A percentile compares a stretch with the other conserved stretches of the same genome.
phyloP scores from a whole-genome alignment of 805 yeast species.

The Blastobotrys mokoenaii region DNA sequence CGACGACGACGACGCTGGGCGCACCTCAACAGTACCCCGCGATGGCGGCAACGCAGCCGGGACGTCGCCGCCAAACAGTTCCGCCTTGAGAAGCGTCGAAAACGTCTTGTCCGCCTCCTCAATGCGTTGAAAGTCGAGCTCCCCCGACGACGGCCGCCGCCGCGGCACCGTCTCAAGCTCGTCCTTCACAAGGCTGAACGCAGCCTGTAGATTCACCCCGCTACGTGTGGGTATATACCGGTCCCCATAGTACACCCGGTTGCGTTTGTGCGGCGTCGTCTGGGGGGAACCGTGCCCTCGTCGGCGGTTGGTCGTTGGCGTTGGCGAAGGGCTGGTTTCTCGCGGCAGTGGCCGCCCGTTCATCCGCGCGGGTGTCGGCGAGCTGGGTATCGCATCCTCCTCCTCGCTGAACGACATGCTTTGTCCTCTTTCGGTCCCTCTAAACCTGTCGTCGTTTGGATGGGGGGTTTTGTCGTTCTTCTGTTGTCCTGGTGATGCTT shows the following conservation, averaged over 20 bases:
- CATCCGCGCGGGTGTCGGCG: constrained; percentile 18
- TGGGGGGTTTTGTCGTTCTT: too few relatives aligned
- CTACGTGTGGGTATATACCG: constrained; percentile 82
- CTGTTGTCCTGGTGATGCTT: too few relatives aligned
- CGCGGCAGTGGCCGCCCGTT: constrained; percentile 7
- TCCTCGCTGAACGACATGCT: neutral
- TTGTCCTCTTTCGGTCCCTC: too few relatives aligned
- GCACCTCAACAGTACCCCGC: neutral
- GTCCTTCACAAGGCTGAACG: constrained; percentile 50
- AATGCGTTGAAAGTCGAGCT: constrained; percentile 58
- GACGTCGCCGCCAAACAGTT: constrained; percentile 81
- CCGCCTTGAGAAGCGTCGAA: constrained; percentile 77
- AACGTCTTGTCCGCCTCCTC: constrained; percentile 84
- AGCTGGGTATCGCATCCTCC: constrained; percentile 9
- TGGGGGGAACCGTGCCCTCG: neutral
- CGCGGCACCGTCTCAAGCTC: constrained; percentile 16
- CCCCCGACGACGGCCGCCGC: constrained; percentile 31
- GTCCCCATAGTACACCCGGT: constrained; percentile 56
- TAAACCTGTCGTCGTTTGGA: too few relatives aligned
- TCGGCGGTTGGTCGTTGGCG: neutral
- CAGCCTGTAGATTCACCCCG: constrained; percentile 82
- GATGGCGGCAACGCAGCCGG: constrained; percentile 33
- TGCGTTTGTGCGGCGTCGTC: neutral
- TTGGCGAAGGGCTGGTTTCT: neutral
- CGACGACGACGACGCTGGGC: neutral